Conservation (phyloP, 768 basidiomycete genomes). For the Favolaschia claudopus region DNA sequence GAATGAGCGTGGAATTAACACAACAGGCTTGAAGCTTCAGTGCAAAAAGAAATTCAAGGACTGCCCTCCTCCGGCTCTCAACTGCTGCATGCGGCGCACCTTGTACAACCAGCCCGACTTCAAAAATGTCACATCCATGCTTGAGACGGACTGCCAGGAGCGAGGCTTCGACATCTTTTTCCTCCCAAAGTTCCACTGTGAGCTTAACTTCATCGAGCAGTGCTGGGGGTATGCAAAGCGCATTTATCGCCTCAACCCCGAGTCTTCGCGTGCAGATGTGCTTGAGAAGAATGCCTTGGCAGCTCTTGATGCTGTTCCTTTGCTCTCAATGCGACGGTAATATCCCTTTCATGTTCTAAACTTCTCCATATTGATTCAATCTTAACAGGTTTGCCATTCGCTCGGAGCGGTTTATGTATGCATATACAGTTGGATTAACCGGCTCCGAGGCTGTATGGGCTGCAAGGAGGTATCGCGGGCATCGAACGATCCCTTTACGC, state of each 20-base stretch:
- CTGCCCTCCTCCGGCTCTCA: neutral
- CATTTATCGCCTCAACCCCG: neutral
- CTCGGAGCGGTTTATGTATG: neutral
- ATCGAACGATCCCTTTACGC: neutral
- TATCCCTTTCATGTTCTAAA: constrained; percentile 17
- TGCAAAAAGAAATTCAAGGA: constrained; percentile 36
- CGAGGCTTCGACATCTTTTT: neutral
- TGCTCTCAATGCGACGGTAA: constrained; percentile 9
- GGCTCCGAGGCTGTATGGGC: neutral
- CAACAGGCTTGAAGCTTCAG: neutral
- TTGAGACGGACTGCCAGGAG: constrained; percentile 30
- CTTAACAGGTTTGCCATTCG: neutral
- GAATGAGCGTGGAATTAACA: constrained; percentile 15
- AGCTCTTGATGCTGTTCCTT: constrained; percentile 21
- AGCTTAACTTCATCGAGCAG: neutral
- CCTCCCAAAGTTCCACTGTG: no score
- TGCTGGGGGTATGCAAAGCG: neutral
- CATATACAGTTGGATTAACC: neutral
- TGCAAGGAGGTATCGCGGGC: neutral
- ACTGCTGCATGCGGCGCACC: constrained; percentile 34
- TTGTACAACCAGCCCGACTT: constrained; percentile 34
- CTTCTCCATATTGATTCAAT: neutral
- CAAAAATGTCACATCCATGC: constrained; percentile 21
- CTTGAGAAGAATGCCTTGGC: constrained; percentile 27
- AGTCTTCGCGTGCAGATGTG: constrained; percentile 15